A percentile compares a stretch with the other conserved stretches of the same genome.
These are phyloP conservation scores for Fusarium anguioides DNA, from an alignment of 2,329 filamentous ascomycete genomes.

Conservation along the genomic window DNA sequence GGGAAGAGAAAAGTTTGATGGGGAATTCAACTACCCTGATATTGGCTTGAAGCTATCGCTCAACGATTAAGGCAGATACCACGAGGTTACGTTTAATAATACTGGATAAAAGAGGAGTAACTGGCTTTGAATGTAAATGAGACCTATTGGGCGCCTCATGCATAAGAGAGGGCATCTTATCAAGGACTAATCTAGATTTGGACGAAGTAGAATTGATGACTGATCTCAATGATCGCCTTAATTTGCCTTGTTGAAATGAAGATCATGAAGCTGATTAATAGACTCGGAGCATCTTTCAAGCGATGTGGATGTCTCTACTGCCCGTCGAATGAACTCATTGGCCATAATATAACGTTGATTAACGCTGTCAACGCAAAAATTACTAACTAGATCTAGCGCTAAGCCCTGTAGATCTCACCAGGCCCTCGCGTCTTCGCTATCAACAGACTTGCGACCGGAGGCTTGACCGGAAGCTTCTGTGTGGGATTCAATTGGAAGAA, in stretches of 20 bases:
- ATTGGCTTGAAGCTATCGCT: not conserved
- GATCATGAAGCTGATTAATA: not conserved
- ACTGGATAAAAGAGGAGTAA: no score
- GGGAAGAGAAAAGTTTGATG: slow-evolving; percentile 9
- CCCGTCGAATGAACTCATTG: not conserved
- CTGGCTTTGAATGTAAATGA: not conserved
- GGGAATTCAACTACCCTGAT: slow-evolving; percentile 20
- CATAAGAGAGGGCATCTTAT: not conserved
- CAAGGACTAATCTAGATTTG: not conserved
- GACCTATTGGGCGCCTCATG: not conserved
- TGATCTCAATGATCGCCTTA: not conserved
- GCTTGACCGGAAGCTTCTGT: no score
- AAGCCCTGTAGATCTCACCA: not conserved
- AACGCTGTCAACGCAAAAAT: slow-evolving; percentile 7
- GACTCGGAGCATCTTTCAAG: slow-evolving; percentile 17
- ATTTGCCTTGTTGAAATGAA: not conserved
- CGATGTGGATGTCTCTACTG: not conserved
- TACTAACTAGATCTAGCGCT: slow-evolving; percentile 7
- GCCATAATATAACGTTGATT: slow-evolving; percentile 7
- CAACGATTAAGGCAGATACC: not conserved
- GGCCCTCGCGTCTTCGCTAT: not conserved
- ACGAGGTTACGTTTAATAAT: not conserved
- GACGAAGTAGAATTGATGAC: not conserved
- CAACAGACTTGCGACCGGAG: not conserved
- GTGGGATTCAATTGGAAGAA: not conserved